These are phyloP conservation scores for Suhomyces sp. DNA, from an alignment of 805 yeast species.

Conservation along the genomic window DNA sequence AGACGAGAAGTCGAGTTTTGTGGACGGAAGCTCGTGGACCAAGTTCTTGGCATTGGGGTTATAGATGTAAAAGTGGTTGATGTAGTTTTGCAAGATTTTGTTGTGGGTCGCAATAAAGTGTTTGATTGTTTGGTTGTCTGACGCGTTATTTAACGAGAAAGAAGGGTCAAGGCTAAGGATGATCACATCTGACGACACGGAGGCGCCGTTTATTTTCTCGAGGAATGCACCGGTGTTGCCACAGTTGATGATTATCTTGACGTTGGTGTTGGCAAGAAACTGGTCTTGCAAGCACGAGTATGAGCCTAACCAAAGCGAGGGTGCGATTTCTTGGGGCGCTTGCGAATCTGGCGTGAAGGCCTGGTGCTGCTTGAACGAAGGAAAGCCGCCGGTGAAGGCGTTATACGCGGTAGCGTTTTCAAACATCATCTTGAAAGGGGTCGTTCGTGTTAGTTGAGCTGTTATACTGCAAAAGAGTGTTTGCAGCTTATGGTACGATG, in stretches of 20 bases:
- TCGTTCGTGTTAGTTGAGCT: not conserved
- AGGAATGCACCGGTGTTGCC: constrained; percentile 31
- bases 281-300: constrained; percentile 9
- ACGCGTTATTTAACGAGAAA: constrained; percentile 17
- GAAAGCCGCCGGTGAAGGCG: not conserved
- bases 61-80: constrained; percentile 32
- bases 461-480: not conserved
- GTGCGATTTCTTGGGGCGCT: constrained; percentile 23
- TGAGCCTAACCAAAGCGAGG: constrained; percentile 28
- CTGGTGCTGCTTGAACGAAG: not conserved
- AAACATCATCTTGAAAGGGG: not conserved
- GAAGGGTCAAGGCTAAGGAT: constrained; percentile 37
- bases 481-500: not conserved
- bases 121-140: constrained; percentile 15
- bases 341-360: not conserved
- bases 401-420: not conserved
- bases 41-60: constrained; percentile 27
- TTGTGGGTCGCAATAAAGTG: constrained; percentile 30
- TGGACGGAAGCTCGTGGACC: constrained; percentile 29
- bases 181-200: constrained; percentile 35
- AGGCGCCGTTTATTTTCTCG: constrained; percentile 17
- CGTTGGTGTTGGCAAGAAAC: constrained; percentile 16
- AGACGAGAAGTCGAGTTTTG: constrained; percentile 22
- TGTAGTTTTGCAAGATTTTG: constrained; percentile 35
- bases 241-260: constrained; percentile 40